These are phyloP conservation scores for Climacium dendroides DNA, from an alignment of 225 moss, liverwort and hornwort genomes.

Conservation along the genomic window DNA sequence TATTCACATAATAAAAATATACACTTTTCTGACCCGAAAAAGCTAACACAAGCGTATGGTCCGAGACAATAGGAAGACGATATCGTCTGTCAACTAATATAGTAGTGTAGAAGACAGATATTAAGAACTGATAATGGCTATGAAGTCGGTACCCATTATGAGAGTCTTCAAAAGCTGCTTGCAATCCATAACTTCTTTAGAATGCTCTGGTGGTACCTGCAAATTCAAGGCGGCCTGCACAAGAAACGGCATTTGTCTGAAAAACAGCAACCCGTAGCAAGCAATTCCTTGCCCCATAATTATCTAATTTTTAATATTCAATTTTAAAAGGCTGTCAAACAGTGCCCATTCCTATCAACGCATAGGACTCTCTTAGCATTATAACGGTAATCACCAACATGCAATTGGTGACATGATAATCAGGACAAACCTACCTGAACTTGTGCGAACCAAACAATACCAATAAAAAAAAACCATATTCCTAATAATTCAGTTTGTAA, in stretches of 20 bases:
- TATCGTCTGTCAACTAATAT: not conserved
- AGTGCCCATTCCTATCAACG: not conserved
- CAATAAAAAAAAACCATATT: not conserved
- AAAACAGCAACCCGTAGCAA: not conserved
- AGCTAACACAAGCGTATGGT: not conserved
- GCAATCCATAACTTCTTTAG: constrained; percentile 95
- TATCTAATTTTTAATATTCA: not conserved
- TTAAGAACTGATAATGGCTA: not conserved
- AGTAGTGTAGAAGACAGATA: not conserved
- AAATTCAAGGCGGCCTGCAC: constrained; percentile 92
- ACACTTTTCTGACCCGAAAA: not conserved
- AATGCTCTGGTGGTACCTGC: constrained; percentile 90
- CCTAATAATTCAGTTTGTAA: not conserved
- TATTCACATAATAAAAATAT: not conserved
- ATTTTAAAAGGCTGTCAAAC: not conserved
- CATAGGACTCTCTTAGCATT: not conserved
- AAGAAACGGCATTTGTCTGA: not conserved
- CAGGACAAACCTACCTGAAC: not conserved
- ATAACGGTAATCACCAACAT: not conserved
- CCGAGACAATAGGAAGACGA: not conserved
- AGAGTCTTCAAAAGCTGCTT: constrained; percentile 97
- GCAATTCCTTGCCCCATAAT: not conserved
- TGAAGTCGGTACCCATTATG: constrained; percentile 69
- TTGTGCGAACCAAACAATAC: not conserved
- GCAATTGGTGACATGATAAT: not conserved